phyloP scores from a whole-genome alignment of 2,329 filamentous ascomycete species.

The Sarocladiaceae sp. region DNA sequence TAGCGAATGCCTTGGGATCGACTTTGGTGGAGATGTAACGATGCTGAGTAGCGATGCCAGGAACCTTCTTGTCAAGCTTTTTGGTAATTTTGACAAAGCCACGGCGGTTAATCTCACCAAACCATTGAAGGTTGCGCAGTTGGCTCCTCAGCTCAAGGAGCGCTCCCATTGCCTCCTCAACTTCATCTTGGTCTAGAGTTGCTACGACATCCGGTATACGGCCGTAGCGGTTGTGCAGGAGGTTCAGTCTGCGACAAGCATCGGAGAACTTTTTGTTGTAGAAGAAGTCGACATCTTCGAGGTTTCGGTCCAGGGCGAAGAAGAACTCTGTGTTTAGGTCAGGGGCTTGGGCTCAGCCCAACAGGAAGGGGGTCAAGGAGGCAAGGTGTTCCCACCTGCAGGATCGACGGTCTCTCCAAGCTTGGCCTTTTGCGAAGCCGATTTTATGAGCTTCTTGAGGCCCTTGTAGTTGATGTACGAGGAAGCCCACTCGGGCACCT shows the following conservation, averaged over 20 bases:
- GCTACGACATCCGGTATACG: constrained; percentile 61
- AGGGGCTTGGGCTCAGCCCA: constrained; percentile 19
- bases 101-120: constrained; percentile 90
- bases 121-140: constrained; percentile 91
- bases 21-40: constrained; percentile 88
- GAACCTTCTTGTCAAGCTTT: constrained; percentile 94
- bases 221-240: constrained; percentile 85
- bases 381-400: constrained; percentile 63
- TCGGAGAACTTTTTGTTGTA: constrained; percentile 95
- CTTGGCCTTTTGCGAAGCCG: constrained; percentile 58
- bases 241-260: constrained; percentile 72
- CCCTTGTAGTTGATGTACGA: constrained; percentile 86
- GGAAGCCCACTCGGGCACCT: constrained; percentile 80
- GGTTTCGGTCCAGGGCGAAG: constrained; percentile 90
- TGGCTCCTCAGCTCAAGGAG: constrained; percentile 83
- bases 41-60: constrained; percentile 68
- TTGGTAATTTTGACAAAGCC: constrained; percentile 99
- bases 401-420: constrained; percentile 74
- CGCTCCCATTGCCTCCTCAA: constrained; percentile 84
- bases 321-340: constrained; percentile 70
- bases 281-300: constrained; percentile 93
- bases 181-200: constrained; percentile 78
- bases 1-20: constrained; percentile 80
- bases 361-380: constrained; percentile 5
- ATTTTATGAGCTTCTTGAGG: constrained; percentile 92